Evolutionary conservation across 2,329 filamentous ascomycete species (phyloP), one percentile per base, ranked within the genome.

Genomic region (Pestalotiopsis sp.): DNA sequence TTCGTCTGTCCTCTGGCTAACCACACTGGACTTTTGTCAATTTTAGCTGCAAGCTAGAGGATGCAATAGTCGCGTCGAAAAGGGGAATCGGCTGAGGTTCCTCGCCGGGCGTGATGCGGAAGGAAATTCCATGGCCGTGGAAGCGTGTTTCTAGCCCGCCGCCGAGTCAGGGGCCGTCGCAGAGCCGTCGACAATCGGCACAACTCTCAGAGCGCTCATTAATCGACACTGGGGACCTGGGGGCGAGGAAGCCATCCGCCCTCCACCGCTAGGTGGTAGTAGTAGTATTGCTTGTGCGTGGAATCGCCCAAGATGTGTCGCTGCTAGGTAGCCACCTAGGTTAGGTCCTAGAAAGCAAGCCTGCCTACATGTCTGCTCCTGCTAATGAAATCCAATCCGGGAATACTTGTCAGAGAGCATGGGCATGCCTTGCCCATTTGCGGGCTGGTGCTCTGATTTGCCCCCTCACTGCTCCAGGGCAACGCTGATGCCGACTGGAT

Each of bases 331-430:
- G 59, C 27, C 31, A 36, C 31, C 31, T 36, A 36, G 6, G n/a
- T 7, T 36, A 36, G 31, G 31, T 17, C 7, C 27, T 2, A 20
- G 17, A 39, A 17, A 36, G 31, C 27, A 60, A 27, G 59, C 59
- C 36, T 61, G 45, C 31, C 31, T 36, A 36, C 31, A 6, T 36
- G 59, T 31, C 36, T 39, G 57, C 57, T 17, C 23, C 13, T 59
- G 27, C 59, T 62, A 62, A 62, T 62, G 59, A 62, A 62, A 62
- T 27, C 36, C 38, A 59, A 62, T 62, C 20, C 59, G 59, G 59
- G 31, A 14, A 36, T 36, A 62, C 59, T 62, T 62, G 59, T 62
- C 36, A 39, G 27, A 62, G 31, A 39, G 36, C 36, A 39, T 36
- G 36, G 59, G 59, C 45, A 52, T 38, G 59, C 27, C 31, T 20